These are phyloP conservation scores for Globisporangium splendens DNA, from an alignment of 352 stramenopile genomes.

Conservation along the genomic window DNA sequence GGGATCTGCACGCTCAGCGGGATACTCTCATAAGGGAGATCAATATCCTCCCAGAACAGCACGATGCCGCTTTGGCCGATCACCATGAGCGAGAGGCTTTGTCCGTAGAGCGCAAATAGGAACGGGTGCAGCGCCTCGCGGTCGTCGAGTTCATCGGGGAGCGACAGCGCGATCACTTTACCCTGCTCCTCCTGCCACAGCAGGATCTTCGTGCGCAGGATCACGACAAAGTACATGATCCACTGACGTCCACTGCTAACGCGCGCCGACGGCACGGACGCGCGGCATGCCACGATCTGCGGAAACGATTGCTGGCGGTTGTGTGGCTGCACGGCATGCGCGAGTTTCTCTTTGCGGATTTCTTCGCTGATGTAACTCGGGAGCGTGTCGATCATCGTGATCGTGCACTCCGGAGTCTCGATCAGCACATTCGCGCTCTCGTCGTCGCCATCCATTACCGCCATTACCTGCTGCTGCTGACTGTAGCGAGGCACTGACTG, in stretches of 20 bases:
- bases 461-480: not conserved
- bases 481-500: constrained; percentile 2
- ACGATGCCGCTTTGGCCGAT: constrained; percentile 59
- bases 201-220: constrained; percentile 54
- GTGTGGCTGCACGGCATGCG: constrained; percentile 7
- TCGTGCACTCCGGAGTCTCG: constrained; percentile 51
- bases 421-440: constrained; percentile 32
- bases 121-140: constrained; percentile 59
- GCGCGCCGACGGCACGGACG: constrained; percentile 36
- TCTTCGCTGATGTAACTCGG: constrained; percentile 42
- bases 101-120: constrained; percentile 58
- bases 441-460: constrained; percentile 2
- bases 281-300: constrained; percentile 31
- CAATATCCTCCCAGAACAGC: constrained; percentile 82
- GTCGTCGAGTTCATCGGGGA: constrained; percentile 51
- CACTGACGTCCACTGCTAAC: constrained; percentile 47
- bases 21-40: constrained; percentile 71
- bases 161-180: constrained; percentile 41
- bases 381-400: constrained; percentile 39
- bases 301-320: constrained; percentile 8
- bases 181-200: constrained; percentile 59
- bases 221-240: constrained; percentile 54
- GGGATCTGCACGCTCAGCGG: constrained; percentile 79
- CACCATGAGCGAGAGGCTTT: constrained; percentile 67
- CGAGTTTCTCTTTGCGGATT: constrained; percentile 33